Percentiles rank a stretch among this genome's conserved stretches.
Evolutionary conservation across 495 filamentous ascomycete genomes (phyloP).

Genomic region (Friedmanniomyces simplex): DNA sequence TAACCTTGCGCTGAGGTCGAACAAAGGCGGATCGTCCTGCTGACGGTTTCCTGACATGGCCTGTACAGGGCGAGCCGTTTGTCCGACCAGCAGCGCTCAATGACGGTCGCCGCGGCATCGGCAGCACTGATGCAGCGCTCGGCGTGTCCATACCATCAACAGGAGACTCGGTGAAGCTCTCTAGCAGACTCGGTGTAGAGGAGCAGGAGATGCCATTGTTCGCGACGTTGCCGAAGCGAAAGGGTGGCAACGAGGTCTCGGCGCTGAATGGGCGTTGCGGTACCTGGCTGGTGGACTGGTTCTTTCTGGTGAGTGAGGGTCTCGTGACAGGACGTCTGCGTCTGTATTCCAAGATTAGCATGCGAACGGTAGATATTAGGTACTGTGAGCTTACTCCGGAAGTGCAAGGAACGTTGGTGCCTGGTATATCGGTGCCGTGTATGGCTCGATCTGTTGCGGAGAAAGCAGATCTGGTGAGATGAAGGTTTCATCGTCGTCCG

Average conservation of each 20-base stretch:
- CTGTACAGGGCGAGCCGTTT: conserved; percentile 61
- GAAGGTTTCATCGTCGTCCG: conserved; percentile 24
- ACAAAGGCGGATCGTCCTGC: conserved; percentile 36
- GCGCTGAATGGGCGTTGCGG: conserved; percentile 36
- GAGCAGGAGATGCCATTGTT: conserved; percentile 18
- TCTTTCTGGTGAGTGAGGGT: conserved; percentile 54
- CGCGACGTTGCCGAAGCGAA: conserved; percentile 59
- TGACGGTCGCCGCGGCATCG: conserved; percentile 49
- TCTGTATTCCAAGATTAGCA: conserved; percentile 26
- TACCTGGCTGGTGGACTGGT: conserved; percentile 43
- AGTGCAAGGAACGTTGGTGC: conserved; percentile 23
- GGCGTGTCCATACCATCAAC: conserved; percentile 51
- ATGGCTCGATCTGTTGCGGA: conserved; percentile 16
- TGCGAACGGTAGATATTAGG: not conserved
- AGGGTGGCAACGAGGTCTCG: conserved; percentile 58
- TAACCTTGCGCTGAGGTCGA: conserved; percentile 73
- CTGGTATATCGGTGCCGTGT: conserved; percentile 9
- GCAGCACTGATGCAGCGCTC: conserved; percentile 35
- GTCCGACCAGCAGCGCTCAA: conserved; percentile 42
- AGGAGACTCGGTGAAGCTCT: conserved; percentile 72
- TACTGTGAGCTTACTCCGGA: conserved; percentile 25
- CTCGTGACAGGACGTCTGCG: conserved; percentile 49
- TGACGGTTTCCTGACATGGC: conserved; percentile 58
- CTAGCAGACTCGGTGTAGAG: conserved; percentile 51
- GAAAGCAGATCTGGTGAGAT: conserved; percentile 28